Conservation (phyloP, 208 protist genomes). For the Leishmania braziliensis region DNA sequence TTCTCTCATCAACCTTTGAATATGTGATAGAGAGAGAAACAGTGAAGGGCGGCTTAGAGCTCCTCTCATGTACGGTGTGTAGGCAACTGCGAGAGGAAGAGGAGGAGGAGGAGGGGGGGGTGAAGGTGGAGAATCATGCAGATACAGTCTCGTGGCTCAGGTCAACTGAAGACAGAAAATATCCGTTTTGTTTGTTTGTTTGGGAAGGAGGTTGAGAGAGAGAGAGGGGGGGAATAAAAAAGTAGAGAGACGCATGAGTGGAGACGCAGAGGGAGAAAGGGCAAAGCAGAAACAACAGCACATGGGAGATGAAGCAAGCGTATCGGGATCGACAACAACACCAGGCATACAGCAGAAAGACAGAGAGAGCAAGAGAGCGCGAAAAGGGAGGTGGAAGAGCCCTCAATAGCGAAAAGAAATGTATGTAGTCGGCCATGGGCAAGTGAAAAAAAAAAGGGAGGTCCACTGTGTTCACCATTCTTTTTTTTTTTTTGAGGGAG, state of each 20-base stretch:
- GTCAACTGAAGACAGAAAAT: neutral
- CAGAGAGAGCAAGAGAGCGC: neutral
- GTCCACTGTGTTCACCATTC: neutral
- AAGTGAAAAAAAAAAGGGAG: neutral
- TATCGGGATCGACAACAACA: neutral
- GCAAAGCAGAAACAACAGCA: neutral
- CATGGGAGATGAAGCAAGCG: neutral
- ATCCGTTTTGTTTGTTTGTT: too few relatives aligned
- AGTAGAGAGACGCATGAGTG: neutral
- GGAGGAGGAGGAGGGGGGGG: neutral
- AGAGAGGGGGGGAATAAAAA: neutral
- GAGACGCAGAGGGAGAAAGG: constrained; percentile 4
- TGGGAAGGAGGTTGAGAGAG: neutral
- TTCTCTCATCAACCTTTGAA: too few relatives aligned
- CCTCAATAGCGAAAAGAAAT: neutral
- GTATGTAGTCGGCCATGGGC: neutral
- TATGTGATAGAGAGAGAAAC: neutral
- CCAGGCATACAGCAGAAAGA: neutral
- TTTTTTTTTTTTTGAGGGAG: neutral
- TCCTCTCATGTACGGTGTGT: neutral
- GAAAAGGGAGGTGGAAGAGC: neutral
- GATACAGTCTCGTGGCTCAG: neutral
- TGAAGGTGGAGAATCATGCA: neutral
- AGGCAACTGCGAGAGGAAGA: neutral
- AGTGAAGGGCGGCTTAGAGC: neutral